These are phyloP conservation scores for Elsinoe fawcettii DNA, from an alignment of 2,329 filamentous ascomycete species.

Conservation along the genomic window DNA sequence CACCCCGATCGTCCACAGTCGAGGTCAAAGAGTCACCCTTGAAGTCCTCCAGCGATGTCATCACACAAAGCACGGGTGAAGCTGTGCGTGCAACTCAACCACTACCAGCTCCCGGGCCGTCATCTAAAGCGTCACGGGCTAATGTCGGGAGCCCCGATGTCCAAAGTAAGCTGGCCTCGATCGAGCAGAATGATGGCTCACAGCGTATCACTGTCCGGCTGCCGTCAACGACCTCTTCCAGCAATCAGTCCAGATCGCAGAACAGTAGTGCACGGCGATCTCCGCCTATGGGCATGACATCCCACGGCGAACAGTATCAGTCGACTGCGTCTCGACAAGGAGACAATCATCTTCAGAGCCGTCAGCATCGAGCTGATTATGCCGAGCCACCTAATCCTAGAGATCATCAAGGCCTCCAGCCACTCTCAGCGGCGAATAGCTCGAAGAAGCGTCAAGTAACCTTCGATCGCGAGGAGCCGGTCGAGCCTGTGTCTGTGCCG, in stretches of 20 bases:
- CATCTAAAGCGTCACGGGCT: neutral
- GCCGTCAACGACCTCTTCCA: neutral
- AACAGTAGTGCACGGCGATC: neutral
- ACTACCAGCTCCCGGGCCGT: neutral
- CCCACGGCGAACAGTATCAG: too few relatives aligned
- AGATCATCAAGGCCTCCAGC: neutral
- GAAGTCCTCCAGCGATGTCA: neutral
- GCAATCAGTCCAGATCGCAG: neutral
- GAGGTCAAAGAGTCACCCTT: slow-evolving; percentile 2
- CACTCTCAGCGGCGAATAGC: neutral
- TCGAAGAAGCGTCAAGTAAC: neutral
- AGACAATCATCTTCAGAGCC: neutral
- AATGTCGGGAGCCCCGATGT: too few relatives aligned
- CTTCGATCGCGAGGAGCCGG: neutral
- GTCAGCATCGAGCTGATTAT: neutral
- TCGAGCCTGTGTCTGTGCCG: neutral
- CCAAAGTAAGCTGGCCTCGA: neutral
- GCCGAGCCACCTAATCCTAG: too few relatives aligned
- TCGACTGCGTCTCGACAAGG: neutral
- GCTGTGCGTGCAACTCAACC: neutral
- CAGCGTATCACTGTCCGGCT: neutral
- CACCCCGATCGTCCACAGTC: neutral
- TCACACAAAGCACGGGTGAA: slow-evolving; percentile 5
- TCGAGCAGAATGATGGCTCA: neutral
- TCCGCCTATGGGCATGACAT: too few relatives aligned